Percentiles rank a stretch among this genome's conserved stretches.
phyloP scores from a whole-genome alignment of 495 filamentous ascomycete genomes.

The Penicillium coffeae region DNA sequence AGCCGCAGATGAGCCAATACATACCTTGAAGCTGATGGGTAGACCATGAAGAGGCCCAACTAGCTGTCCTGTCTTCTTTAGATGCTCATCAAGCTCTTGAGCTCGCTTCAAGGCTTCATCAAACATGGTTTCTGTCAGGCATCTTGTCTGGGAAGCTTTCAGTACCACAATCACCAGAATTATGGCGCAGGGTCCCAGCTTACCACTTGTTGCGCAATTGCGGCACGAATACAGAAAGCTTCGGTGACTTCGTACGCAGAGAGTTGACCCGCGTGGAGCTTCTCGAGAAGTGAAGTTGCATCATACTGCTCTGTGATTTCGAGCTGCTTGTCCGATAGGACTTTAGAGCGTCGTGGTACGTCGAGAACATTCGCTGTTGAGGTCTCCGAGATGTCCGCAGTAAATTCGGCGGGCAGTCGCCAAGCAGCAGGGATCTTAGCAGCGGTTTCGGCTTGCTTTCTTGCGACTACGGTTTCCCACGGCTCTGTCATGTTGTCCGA shows the following conservation, averaged over 20 bases:
- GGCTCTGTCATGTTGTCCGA: constrained; percentile 11
- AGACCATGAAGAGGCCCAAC: constrained; percentile 61
- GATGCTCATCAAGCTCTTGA: constrained; percentile 32
- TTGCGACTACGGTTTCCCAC: constrained; percentile 21
- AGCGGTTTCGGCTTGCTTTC: constrained; percentile 35
- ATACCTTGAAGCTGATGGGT: constrained; percentile 58
- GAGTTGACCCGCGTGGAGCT: neutral
- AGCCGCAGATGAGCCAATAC: too few species aligned
- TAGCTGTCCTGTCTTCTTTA: constrained; percentile 29
- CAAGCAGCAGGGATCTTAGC: constrained; percentile 44
- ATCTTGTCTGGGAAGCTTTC: constrained; percentile 35
- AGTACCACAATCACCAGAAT: neutral
- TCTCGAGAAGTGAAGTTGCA: constrained; percentile 37
- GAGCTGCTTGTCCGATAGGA: constrained; percentile 48
- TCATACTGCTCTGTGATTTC: constrained; percentile 51
- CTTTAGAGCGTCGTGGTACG: constrained; percentile 34
- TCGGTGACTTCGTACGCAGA: constrained; percentile 39
- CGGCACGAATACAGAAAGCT: constrained; percentile 55
- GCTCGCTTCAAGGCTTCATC: constrained; percentile 33
- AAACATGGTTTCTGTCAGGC: constrained; percentile 59
- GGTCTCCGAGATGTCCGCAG: constrained; percentile 6
- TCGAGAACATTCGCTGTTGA: constrained; percentile 25
- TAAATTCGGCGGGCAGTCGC: constrained; percentile 22
- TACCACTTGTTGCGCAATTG: constrained; percentile 50
- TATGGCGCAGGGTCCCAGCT: neutral